phyloP scores from a whole-genome alignment of 129 eudicot genomes.

The Lactuca sativa region DNA sequence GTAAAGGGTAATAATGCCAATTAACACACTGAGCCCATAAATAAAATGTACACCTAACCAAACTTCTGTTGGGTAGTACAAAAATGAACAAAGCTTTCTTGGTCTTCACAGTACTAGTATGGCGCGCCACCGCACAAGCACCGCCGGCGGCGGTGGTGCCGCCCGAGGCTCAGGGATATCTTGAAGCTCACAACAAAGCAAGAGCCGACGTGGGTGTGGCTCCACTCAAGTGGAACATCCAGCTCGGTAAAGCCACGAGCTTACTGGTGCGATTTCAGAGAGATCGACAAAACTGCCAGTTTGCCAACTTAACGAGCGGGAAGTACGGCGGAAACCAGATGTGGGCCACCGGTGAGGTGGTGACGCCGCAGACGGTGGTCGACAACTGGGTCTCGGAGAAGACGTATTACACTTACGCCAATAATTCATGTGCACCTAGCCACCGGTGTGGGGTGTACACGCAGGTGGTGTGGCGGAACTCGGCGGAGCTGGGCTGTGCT shows the following conservation, averaged over 20 bases:
- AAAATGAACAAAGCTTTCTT: constrained; percentile 38
- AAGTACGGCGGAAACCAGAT: constrained; percentile 84
- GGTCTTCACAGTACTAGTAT: constrained; percentile 21
- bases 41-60: constrained; percentile 17
- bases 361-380: constrained; percentile 58
- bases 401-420: constrained; percentile 54
- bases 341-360: constrained; percentile 47
- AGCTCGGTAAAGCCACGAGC: constrained; percentile 65
- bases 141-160: constrained; percentile 35
- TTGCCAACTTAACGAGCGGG: constrained; percentile 56
- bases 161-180: constrained; percentile 49
- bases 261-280: constrained; percentile 64
- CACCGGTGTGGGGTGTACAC: constrained; percentile 86
- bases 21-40: neutral
- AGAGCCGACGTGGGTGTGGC: constrained; percentile 64
- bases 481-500: constrained; percentile 77
- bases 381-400: constrained; percentile 79
- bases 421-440: constrained; percentile 57
- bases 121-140: constrained; percentile 39
- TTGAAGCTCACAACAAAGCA: constrained; percentile 71
- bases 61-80: neutral
- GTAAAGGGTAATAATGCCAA: constrained; percentile 27
- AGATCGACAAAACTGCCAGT: constrained; percentile 59
- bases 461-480: constrained; percentile 87
- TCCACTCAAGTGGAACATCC: constrained; percentile 63